A percentile compares a stretch with the other conserved stretches of the same genome.
These are phyloP conservation scores for Leccinum boreale DNA, from an alignment of 768 basidiomycete genomes.

Conservation along the genomic window DNA sequence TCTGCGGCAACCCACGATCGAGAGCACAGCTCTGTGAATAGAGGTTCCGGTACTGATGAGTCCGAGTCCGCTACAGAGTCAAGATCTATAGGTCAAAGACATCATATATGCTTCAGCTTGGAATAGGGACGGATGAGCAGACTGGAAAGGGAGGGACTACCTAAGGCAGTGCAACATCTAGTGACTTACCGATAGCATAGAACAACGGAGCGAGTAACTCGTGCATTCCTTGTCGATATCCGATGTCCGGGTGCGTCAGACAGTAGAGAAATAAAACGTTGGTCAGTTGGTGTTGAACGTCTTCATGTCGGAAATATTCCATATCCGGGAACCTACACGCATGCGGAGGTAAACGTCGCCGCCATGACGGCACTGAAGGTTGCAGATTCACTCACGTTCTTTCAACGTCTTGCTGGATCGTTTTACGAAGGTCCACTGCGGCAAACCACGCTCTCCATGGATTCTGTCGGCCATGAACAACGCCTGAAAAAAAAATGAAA, in stretches of 20 bases:
- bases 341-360: not conserved
- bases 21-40: conserved; percentile 61
- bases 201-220: conserved; percentile 89
- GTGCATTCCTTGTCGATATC: conserved; percentile 99
- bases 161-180: not conserved
- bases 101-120: conserved; percentile 27
- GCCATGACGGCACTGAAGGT: not conserved
- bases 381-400: conserved; percentile 67
- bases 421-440: conserved; percentile 83
- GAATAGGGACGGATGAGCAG: conserved; percentile 14
- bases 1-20: conserved; percentile 77
- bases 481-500: not conserved
- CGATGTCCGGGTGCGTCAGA: conserved; percentile 72
- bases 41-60: conserved; percentile 30
- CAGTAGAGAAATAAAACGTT: conserved; percentile 88
- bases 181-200: conserved; percentile 46
- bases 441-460: conserved; percentile 96
- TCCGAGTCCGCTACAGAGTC: conserved; percentile 59
- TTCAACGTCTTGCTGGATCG: conserved; percentile 92
- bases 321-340: conserved; percentile 92
- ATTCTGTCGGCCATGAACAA: conserved; percentile 48
- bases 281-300: conserved; percentile 76
- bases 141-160: conserved; percentile 10
- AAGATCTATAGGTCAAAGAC: conserved; percentile 50
- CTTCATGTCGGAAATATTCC: conserved; percentile 74